phyloP scores from a whole-genome alignment of 371 early-diverging fungal species.

The Mortierella sp. region DNA sequence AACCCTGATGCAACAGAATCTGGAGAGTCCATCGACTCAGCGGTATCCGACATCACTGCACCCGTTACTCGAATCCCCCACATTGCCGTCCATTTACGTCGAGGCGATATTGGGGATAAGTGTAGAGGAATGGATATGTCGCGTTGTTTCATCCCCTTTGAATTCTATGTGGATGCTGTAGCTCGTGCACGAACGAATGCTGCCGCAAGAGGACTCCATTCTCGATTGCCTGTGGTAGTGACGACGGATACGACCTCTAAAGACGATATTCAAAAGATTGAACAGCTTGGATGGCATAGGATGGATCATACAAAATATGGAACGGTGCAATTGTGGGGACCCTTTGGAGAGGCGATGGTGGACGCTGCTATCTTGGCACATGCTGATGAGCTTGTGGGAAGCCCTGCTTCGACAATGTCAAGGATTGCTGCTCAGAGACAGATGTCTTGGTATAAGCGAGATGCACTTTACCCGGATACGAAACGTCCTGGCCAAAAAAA shows the following conservation, averaged over 20 bases:
- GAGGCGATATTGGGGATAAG: constrained; percentile 29
- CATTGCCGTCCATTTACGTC: constrained; percentile 42
- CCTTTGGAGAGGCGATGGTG: constrained; percentile 41
- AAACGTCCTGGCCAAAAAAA: too few species aligned
- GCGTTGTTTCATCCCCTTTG: constrained; percentile 21
- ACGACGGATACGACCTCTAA: constrained; percentile 30
- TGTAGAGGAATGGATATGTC: not conserved
- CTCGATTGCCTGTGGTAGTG: constrained; percentile 28
- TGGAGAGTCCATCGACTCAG: not conserved
- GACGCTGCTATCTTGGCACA: constrained; percentile 43
- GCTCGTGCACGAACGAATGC: constrained; percentile 24
- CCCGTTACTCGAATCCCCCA: constrained; percentile 23
- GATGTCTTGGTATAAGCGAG: constrained; percentile 18
- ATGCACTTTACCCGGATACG: constrained; percentile 8
- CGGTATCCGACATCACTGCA: constrained; percentile 10
- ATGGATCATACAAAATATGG: constrained; percentile 22
- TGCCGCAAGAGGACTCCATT: not conserved
- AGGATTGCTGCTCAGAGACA: constrained; percentile 25
- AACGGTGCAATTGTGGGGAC: constrained; percentile 17
- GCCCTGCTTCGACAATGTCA: constrained; percentile 24
- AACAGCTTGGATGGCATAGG: constrained; percentile 34
- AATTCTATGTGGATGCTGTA: constrained; percentile 14
- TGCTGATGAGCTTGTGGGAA: constrained; percentile 40
- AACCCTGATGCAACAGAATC: constrained; percentile 2
- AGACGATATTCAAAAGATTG: constrained; percentile 18